These are phyloP conservation scores for Cryptococcus floricola DNA, from an alignment of 1,284 basidiomycete genomes.

Conservation along the genomic window DNA sequence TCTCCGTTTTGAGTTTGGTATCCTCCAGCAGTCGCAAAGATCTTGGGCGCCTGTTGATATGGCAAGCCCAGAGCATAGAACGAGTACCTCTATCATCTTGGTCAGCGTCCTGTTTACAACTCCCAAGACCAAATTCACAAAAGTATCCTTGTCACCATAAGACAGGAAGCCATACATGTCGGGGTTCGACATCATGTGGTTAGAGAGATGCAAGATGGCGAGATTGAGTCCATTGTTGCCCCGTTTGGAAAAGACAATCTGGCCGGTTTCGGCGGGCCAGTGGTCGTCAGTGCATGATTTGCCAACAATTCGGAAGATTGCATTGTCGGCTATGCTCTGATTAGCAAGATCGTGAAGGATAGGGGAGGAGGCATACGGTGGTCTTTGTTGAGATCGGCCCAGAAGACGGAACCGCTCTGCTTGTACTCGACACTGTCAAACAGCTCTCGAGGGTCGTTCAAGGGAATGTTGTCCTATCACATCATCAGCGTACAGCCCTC, in stretches of 20 bases:
- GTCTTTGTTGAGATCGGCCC: conserved; percentile 54
- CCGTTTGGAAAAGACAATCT: conserved; percentile 51
- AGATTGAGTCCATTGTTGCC: conserved; percentile 52
- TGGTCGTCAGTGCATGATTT: conserved; percentile 48
- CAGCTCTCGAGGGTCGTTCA: conserved; percentile 48
- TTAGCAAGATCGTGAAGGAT: background rate
- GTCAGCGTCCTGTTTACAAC: background rate
- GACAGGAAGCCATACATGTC: conserved; percentile 49
- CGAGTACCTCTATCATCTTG: conserved; percentile 39
- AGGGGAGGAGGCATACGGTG: conserved; percentile 42
- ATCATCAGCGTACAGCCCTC: background rate
- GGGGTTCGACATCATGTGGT: conserved; percentile 49
- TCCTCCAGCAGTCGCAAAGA: conserved; percentile 44
- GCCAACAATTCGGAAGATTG: conserved; percentile 51
- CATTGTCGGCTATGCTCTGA: conserved; percentile 47
- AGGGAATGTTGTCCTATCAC: conserved; percentile 48
- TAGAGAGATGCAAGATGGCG: conserved; percentile 50
- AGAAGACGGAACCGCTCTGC: conserved; percentile 50
- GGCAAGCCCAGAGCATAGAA: conserved; percentile 51
- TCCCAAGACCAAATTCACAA: conserved; percentile 18
- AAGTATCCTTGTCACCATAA: conserved; percentile 51
- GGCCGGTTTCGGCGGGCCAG: conserved; percentile 52
- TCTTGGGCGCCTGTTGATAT: conserved; percentile 48
- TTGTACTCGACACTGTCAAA: conserved; percentile 50
- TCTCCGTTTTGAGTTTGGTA: conserved; percentile 37